A percentile compares a stretch with the other conserved stretches of the same genome.
These are phyloP conservation scores for Coemansia sp. DNA, from an alignment of 192 early-diverging fungal genomes.

Conservation along the genomic window DNA sequence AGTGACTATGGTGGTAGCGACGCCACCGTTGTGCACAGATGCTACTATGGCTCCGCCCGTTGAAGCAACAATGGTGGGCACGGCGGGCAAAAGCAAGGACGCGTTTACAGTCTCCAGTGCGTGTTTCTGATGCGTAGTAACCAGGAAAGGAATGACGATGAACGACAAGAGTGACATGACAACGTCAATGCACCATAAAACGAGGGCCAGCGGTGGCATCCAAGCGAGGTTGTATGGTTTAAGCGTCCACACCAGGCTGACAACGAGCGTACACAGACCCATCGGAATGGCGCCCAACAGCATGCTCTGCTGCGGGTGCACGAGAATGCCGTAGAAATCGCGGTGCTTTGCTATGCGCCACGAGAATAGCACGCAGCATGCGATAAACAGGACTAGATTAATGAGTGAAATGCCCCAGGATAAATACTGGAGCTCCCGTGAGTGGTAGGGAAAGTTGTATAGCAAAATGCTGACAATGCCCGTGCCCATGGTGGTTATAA, in stretches of 20 bases:
- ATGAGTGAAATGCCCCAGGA: constrained; percentile 38
- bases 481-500: constrained; percentile 56
- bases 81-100: constrained; percentile 53
- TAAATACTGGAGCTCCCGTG: constrained; percentile 38
- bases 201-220: constrained; percentile 41
- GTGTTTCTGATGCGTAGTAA: constrained; percentile 48
- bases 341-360: constrained; percentile 41
- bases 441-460: constrained; percentile 45
- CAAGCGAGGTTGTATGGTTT: constrained; percentile 20
- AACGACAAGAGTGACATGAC: constrained; percentile 31
- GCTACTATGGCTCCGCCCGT: constrained; percentile 42
- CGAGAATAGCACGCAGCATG: constrained; percentile 26
- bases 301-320: constrained; percentile 55
- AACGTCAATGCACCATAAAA: constrained; percentile 51
- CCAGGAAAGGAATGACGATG: constrained; percentile 43
- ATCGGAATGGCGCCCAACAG: constrained; percentile 56
- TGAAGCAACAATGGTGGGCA: constrained; percentile 53
- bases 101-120: constrained; percentile 46
- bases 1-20: constrained; percentile 29
- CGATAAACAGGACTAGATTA: constrained; percentile 40
- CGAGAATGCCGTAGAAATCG: constrained; percentile 43
- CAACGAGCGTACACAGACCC: constrained; percentile 51
- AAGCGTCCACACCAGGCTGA: constrained; percentile 23
- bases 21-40: constrained; percentile 9
- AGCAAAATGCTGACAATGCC: constrained; percentile 43